These are phyloP conservation scores for Zoysia japonica DNA, from an alignment of 176 grass and related monocot species.

Conservation along the genomic window DNA sequence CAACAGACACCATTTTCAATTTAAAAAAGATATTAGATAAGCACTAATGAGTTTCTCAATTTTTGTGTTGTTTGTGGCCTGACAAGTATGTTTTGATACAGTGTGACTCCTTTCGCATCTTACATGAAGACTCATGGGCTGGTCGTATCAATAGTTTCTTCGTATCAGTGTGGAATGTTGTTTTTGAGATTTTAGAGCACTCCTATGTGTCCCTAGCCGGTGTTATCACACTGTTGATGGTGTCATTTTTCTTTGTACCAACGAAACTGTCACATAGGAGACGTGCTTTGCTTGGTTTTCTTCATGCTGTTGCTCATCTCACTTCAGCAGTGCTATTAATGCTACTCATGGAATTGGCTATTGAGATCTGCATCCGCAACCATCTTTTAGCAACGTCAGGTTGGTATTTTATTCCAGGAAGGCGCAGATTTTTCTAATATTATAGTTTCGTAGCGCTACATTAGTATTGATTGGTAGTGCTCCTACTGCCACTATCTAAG, in stretches of 20 bases:
- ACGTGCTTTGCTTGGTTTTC: conserved; percentile 77
- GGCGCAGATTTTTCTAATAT: background rate
- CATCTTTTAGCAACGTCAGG: conserved; percentile 95
- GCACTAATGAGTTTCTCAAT: conserved; percentile 2
- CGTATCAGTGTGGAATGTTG: conserved; percentile 70
- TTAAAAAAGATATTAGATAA: background rate
- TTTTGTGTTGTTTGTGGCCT: conserved; percentile 32
- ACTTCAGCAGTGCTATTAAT: conserved; percentile 87
- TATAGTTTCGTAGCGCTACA: background rate
- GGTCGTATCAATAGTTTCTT: conserved; percentile 75
- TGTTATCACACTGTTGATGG: conserved; percentile 62
- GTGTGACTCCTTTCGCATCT: conserved; percentile 78
- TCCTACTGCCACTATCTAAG: background rate
- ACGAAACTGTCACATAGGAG: conserved; percentile 89
- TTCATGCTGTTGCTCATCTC: conserved; percentile 88
- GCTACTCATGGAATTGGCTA: conserved; percentile 93
- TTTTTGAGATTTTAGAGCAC: conserved; percentile 87
- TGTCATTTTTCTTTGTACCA: conserved; percentile 93
- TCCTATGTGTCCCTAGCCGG: conserved; percentile 84
- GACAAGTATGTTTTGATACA: conserved; percentile 43
- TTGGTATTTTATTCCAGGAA: conserved; percentile 21
- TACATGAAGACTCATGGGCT: conserved; percentile 74
- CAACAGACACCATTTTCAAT: background rate
- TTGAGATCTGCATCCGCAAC: conserved; percentile 95
- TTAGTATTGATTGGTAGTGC: background rate